These are phyloP conservation scores for Colletotrichum sp. DNA, from an alignment of 2,329 filamentous ascomycete species.

Conservation along the genomic window DNA sequence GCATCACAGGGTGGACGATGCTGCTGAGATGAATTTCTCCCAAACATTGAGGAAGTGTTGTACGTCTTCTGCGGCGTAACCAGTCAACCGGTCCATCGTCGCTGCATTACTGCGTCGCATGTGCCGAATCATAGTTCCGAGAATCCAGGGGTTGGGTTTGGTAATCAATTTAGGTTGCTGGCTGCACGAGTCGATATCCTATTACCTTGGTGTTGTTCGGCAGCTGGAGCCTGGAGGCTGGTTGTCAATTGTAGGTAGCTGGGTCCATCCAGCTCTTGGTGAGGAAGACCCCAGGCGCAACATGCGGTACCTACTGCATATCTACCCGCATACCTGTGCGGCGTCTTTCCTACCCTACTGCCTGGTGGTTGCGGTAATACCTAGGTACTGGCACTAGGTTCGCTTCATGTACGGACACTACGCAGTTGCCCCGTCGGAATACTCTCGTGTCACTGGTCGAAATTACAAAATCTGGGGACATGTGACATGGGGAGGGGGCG, in stretches of 20 bases:
- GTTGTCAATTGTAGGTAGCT: not conserved
- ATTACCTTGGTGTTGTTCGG: not conserved
- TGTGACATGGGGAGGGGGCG: slow-evolving; percentile 7
- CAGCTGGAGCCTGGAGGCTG: not conserved
- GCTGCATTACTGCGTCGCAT: not conserved
- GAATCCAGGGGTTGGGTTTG: not conserved
- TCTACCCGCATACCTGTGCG: not conserved
- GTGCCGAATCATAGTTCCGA: not conserved
- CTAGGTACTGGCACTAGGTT: not conserved
- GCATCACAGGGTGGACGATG: not conserved
- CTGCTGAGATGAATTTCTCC: not conserved
- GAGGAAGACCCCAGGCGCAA: not conserved
- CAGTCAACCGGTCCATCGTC: not conserved
- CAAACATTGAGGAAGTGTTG: not conserved
- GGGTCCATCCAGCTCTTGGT: not conserved
- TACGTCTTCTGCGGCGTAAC: not conserved
- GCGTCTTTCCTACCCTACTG: not conserved
- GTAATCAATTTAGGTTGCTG: not conserved
- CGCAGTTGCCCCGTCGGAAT: not conserved
- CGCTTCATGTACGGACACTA: no score
- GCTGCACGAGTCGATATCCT: not conserved
- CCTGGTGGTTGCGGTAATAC: not conserved
- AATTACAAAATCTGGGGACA: not conserved
- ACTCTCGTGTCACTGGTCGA: not conserved
- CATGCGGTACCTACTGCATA: not conserved